A percentile compares a stretch with the other conserved stretches of the same genome.
phyloP scores from a whole-genome alignment of 2,329 filamentous ascomycete genomes.

The Hypoxylon sp. region DNA sequence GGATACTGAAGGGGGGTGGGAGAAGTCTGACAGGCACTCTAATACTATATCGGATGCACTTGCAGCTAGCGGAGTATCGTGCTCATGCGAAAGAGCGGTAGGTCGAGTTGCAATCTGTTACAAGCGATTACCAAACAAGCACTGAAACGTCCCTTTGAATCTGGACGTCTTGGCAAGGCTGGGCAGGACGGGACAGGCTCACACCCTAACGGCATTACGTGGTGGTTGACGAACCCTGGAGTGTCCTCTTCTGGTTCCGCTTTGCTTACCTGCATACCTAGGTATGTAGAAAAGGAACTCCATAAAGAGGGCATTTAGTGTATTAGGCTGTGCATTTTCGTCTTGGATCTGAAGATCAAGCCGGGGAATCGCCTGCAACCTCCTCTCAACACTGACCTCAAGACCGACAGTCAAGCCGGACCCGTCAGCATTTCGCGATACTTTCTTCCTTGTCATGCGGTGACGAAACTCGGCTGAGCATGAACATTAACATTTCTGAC shows the following conservation, averaged over 20 bases:
- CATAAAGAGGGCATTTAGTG: conserved; percentile 25
- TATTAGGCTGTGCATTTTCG: conserved; percentile 36
- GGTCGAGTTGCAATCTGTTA: conserved; percentile 35
- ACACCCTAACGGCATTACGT: conserved; percentile 34
- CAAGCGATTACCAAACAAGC: conserved; percentile 28
- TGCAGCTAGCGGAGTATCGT: conserved; percentile 28
- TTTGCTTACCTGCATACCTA: conserved; percentile 39
- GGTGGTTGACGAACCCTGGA: conserved; percentile 32
- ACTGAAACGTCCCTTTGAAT: conserved; percentile 43
- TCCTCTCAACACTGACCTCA: conserved; percentile 27
- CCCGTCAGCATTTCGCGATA: conserved; percentile 27
- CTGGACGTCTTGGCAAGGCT: conserved; percentile 41
- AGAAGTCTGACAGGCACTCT: conserved; percentile 29
- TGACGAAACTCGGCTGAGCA: conserved; percentile 27
- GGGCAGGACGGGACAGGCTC: conserved; percentile 38
- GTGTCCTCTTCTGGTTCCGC: conserved; percentile 33
- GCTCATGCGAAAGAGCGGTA: conserved; percentile 38
- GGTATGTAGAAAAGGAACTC: conserved; percentile 4
- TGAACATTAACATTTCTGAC: conserved; percentile 14
- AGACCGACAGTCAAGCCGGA: conserved; percentile 21
- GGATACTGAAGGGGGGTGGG: conserved; percentile 22
- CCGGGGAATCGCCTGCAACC: conserved; percentile 23
- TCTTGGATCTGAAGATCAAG: conserved; percentile 40
- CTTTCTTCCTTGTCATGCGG: conserved; percentile 13
- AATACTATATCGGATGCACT: conserved; percentile 29